phyloP scores from a whole-genome alignment of 1,284 basidiomycete genomes.

The Papiliotrema laurentii region DNA sequence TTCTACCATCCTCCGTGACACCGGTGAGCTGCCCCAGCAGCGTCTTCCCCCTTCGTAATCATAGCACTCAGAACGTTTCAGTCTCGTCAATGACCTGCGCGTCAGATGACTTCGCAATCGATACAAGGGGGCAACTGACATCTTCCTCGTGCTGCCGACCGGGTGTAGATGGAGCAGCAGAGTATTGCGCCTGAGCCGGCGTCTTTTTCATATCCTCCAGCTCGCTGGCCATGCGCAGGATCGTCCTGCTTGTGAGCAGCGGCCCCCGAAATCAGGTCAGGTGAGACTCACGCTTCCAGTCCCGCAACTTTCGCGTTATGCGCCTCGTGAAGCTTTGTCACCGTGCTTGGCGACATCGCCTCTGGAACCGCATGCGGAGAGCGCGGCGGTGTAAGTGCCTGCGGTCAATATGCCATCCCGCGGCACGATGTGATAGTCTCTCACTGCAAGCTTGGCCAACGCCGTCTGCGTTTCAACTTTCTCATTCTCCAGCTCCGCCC shows the following conservation, averaged over 20 bases:
- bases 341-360: neutral
- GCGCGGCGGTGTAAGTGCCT: slow-evolving; percentile 10
- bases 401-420: neutral
- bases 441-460: slow-evolving; percentile 14
- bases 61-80: slow-evolving; percentile 9
- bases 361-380: slow-evolving; percentile 6
- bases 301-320: slow-evolving; percentile 31
- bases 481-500: slow-evolving; percentile 13
- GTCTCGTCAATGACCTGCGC: slow-evolving; percentile 1
- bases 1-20: neutral
- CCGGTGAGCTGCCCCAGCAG: too few relatives aligned
- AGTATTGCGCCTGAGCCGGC: too few relatives aligned
- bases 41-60: neutral
- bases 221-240: slow-evolving; percentile 6
- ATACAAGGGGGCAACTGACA: too few relatives aligned
- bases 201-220: neutral
- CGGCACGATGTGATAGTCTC: too few relatives aligned
- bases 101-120: neutral
- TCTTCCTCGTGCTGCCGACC: too few relatives aligned
- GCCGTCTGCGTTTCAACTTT: slow-evolving; percentile 15
- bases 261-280: neutral
- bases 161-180: too few relatives aligned
- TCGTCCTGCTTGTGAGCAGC: slow-evolving; percentile 7
- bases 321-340: slow-evolving; percentile 26
- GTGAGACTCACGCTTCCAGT: slow-evolving; percentile 19